These are phyloP conservation scores for Sugiyamaella paludigena DNA, from an alignment of 1,139 yeast species.

Conservation along the genomic window DNA sequence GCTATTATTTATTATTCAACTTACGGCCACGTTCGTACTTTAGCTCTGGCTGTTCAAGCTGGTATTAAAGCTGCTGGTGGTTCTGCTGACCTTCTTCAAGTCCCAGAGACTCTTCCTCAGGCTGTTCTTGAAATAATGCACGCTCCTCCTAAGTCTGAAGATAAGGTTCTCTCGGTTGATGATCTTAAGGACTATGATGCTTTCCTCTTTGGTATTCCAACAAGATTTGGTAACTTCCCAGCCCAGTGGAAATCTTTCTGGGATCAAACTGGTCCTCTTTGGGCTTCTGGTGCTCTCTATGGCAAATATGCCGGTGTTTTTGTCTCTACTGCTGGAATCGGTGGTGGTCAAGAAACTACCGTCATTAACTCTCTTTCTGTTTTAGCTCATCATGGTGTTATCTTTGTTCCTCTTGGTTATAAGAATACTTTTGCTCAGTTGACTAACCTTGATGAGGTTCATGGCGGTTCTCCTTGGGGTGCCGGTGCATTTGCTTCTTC, in stretches of 20 bases:
- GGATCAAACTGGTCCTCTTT: conserved; percentile 77
- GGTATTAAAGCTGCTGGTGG: conserved; percentile 77
- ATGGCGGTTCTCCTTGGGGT: conserved; percentile 87
- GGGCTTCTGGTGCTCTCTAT: conserved; percentile 71
- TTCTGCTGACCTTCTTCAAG: conserved; percentile 61
- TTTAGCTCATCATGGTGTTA: conserved; percentile 74
- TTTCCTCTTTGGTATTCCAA: conserved; percentile 75
- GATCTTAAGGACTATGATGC: conserved; percentile 65
- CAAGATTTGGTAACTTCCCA: conserved; percentile 78
- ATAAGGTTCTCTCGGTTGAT: conserved; percentile 63
- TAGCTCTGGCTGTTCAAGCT: conserved; percentile 66
- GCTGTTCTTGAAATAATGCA: conserved; percentile 59
- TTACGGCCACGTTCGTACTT: conserved; percentile 69
- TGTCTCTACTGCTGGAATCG: conserved; percentile 74
- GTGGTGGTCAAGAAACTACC: conserved; percentile 81
- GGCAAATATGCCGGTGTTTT: conserved; percentile 78
- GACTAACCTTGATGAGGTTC: conserved; percentile 62
- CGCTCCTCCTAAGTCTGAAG: conserved; percentile 65
- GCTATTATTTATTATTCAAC: conserved; percentile 76
- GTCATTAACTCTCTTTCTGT: conserved; percentile 63
- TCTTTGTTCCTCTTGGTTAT: conserved; percentile 77
- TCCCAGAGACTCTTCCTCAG: conserved; percentile 70
- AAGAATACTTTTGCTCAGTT: conserved; percentile 56
- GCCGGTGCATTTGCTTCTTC: conserved; percentile 76
- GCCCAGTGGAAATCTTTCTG: conserved; percentile 79